Base-by-base conservation (phyloP, 129 eudicot genomes). In the Logfia minima region DNA sequence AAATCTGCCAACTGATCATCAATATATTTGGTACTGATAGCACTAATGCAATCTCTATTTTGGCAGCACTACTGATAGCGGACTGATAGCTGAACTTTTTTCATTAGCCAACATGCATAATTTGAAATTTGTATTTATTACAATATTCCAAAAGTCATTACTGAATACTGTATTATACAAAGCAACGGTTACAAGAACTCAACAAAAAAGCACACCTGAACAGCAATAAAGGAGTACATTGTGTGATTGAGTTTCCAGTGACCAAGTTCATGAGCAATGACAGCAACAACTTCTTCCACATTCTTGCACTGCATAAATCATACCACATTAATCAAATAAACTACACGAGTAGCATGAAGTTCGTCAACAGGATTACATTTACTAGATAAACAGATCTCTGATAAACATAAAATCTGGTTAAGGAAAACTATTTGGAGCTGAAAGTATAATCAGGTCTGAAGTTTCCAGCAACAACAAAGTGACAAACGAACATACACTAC, bases 211-310 rank as follows among this genome's bases (percentile, higher is more conserved):
- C 87, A 45, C 84, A 95, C 99, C 99, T 95, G 99, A 67, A 95
- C 92, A 80, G 96, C 96, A 82, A 95, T 64, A 77, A 95, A 95
- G 31, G 97, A 80, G 51, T 86, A 95, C 99, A 91, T 91, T 48
- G 97, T 91, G 72, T 95, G 99, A 76, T 89, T 95, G 59, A 95
- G 85, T 80, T 91, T 95, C 99, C 99, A 95, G 80, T 95, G 99
- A 71, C 97, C 99, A 77, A 95, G 89, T 81, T 91, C 99, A 88
- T 95, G 99, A 61, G 99, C 97, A 82, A 95, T 91, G 70, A 95
- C 97, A 82, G 99, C 99, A 80, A 95, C 99, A 71, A 95, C 93
- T 84, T 95, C 99, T 80, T 94, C 97, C 60, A 87, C 96, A 74
- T 92, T 84, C 81, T 95, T 89, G 86, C 99, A 95, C 99, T 95